phyloP scores from a whole-genome alignment of 2,329 filamentous ascomycete genomes.

The Cordyceps militaris region DNA sequence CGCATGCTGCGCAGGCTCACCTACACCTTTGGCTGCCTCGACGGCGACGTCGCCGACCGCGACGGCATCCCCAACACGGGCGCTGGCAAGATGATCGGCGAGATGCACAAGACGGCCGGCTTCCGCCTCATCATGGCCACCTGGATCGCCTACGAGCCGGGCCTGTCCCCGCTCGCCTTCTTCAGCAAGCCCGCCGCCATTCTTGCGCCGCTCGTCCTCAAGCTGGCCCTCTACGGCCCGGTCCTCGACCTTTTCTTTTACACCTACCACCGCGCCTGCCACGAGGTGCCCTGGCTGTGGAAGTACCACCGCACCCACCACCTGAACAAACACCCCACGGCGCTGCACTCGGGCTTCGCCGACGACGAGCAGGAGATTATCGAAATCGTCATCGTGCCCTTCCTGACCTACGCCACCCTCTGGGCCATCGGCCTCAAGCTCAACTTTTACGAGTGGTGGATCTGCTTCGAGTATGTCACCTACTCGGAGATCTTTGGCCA shows the following conservation, averaged over 20 bases:
- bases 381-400: constrained; percentile 33
- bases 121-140: constrained; percentile 20
- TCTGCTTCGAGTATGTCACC: constrained; percentile 37
- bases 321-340: constrained; percentile 35
- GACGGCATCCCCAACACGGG: constrained; percentile 29
- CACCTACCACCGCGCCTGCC: constrained; percentile 35
- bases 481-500: constrained; percentile 34
- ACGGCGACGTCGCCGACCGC: constrained; percentile 25
- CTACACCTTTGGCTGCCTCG: constrained; percentile 24
- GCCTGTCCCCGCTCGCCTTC: constrained; percentile 9
- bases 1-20: constrained; percentile 25
- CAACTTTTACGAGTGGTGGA: constrained; percentile 41
- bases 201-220: constrained; percentile 24
- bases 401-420: constrained; percentile 31
- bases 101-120: constrained; percentile 21
- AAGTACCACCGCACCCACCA: constrained; percentile 36
- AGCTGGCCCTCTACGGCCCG: constrained; percentile 29
- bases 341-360: constrained; percentile 34
- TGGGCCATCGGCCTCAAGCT: constrained; percentile 30
- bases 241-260: constrained; percentile 37
- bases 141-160: constrained; percentile 20
- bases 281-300: constrained; percentile 33
- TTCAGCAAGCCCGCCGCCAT: constrained; percentile 7
- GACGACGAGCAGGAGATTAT: constrained; percentile 37
- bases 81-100: constrained; percentile 19